Conservation (phyloP, 2,329 filamentous ascomycete genomes). For the Colletotrichum godetiae region DNA sequence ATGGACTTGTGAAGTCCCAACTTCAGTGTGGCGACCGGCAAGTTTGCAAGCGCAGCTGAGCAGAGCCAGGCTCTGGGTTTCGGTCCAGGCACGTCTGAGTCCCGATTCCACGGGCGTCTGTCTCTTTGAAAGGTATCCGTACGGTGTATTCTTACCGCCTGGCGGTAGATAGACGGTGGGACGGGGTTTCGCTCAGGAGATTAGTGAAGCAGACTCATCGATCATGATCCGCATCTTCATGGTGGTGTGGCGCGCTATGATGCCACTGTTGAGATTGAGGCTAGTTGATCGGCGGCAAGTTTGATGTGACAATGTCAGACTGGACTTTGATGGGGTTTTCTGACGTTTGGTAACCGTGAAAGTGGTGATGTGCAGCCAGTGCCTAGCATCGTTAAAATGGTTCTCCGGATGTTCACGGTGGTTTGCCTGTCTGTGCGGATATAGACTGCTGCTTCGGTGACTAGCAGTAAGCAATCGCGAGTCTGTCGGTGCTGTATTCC, state of each 20-base stretch:
- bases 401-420: neutral
- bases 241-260: constrained; percentile 23
- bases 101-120: neutral
- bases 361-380: constrained; percentile 6
- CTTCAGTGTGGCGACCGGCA: neutral
- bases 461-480: too few relatives aligned
- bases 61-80: neutral
- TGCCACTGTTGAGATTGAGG: constrained; percentile 5
- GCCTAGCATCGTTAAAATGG: neutral
- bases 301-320: constrained; percentile 19
- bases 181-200: neutral
- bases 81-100: neutral
- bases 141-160: neutral
- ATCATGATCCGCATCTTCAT: neutral
- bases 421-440: neutral
- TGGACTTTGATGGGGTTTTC: constrained; percentile 19
- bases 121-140: neutral
- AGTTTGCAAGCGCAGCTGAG: neutral
- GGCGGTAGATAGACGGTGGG: neutral
- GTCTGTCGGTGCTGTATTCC: too few relatives aligned
- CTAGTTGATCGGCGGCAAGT: neutral
- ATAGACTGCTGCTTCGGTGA: too few relatives aligned
- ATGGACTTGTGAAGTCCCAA: neutral
- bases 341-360: neutral
- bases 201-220: constrained; percentile 8